Base-by-base conservation (phyloP, 257 asterid species). In the Forsythia suspensa region DNA sequence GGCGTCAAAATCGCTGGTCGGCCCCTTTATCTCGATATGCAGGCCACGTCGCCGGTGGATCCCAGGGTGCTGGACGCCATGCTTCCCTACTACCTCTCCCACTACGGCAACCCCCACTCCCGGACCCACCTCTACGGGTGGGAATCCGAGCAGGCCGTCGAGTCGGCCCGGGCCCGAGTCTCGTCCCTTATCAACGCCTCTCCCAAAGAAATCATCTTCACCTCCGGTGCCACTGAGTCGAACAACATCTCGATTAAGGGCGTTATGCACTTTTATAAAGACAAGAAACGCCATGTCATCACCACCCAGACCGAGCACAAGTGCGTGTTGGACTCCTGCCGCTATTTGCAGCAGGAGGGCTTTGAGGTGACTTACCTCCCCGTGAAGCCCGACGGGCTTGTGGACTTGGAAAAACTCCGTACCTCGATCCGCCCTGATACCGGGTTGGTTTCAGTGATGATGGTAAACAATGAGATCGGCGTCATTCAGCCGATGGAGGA, bases 231-330 rank as follows among this genome's bases (percentile, higher is more conserved):
- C 61, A 95, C 99, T 3, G 98, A 95, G 77, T 90, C 97, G 21
- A 95, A 95, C 42, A 95, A 93, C 81, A 87, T 95, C 79, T 93
- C 97, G 16, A 85, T 95, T 9, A 95, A 95, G 80, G 99, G 99
- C 40, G 98, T 90, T 69, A 42, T 92, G 90, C 96, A 92, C 76
- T 95, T 95, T 70, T 93, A 92, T 80, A 88, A 78, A 78, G 99
- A 95, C 9, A 92, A 92, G 90, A 95, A 93, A 84, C 91, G 90
- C 20, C 97, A 95, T 84, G 97, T 93, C 43, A 92, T 95, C 88
- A 95, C 99, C 71, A 92, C 99, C 8, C 98, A 93, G 82, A 95
- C 99, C 8, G 97, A 95, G 88, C 99, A 95, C 79, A 93, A 95
- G 90, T 95, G 99, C 55, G 97, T 95, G 0, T 78, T 95, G 29